These are phyloP conservation scores for Apiospora malaysiana DNA, from an alignment of 2,329 filamentous ascomycete genomes.

Conservation along the genomic window DNA sequence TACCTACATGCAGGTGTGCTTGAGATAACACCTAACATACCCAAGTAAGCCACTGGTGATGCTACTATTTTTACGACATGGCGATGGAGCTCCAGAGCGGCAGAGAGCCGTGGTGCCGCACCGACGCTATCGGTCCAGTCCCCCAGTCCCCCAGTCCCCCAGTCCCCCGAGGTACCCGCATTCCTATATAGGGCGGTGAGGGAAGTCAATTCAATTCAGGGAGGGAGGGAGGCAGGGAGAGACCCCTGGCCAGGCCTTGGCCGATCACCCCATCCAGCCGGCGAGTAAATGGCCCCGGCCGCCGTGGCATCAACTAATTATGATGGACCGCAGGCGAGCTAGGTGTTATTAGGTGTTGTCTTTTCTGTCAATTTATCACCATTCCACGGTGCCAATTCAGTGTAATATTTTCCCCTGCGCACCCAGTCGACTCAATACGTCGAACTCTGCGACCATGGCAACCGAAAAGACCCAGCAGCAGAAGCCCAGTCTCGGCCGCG, in stretches of 20 bases:
- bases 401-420: background rate
- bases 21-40: background rate
- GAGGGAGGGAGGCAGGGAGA: background rate
- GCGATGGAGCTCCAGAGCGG: background rate
- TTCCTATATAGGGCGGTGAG: constrained; percentile 5
- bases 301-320: background rate
- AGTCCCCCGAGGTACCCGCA: background rate
- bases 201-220: background rate
- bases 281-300: background rate
- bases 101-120: background rate
- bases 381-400: background rate
- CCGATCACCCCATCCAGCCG: constrained; percentile 13
- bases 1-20: background rate
- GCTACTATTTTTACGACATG: background rate
- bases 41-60: background rate
- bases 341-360: background rate
- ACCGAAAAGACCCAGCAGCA: constrained; percentile 26
- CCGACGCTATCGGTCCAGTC: background rate
- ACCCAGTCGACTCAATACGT: background rate
- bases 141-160: no score
- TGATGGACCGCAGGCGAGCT: background rate
- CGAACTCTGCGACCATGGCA: constrained; percentile 16
- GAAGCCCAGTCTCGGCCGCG: constrained; percentile 63
- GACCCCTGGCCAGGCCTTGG: background rate
- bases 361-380: background rate